Conservation (phyloP, 306 rosid species). For the Vigna angularis region DNA sequence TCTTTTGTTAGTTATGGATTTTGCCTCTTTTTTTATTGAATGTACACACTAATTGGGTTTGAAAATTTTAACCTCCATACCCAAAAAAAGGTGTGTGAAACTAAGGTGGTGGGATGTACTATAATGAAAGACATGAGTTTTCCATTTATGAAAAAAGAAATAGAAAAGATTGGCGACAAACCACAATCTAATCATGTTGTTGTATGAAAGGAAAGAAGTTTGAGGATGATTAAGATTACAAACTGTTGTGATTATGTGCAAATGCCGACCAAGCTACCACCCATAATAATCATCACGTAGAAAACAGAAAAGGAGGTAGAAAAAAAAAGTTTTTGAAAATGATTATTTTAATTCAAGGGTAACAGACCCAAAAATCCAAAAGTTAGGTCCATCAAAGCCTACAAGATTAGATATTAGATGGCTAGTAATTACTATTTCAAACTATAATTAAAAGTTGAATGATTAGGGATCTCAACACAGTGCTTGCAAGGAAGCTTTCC, state of each 20-base stretch:
- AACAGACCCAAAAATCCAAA: conserved; percentile 41
- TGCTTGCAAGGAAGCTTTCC: neutral
- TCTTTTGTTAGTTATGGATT: neutral
- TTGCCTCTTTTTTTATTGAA: neutral
- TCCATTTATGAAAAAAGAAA: neutral
- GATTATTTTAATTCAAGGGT: conserved; percentile 41
- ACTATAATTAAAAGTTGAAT: conserved; percentile 49
- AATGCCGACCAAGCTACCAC: conserved; percentile 41
- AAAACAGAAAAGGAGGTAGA: conserved; percentile 29
- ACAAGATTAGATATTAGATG: conserved; percentile 35
- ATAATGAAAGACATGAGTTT: neutral
- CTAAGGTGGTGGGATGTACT: neutral
- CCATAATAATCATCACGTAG: conserved; percentile 27
- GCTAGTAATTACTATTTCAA: neutral
- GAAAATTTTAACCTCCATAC: neutral
- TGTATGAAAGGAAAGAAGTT: conserved; percentile 30
- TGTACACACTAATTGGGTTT: neutral
- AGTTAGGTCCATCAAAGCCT: conserved; percentile 43
- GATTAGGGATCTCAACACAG: conserved; percentile 57
- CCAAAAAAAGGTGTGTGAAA: neutral
- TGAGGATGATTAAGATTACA: conserved; percentile 2
- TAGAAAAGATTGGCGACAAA: conserved; percentile 5
- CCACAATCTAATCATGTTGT: conserved; percentile 7
- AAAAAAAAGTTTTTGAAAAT: conserved; percentile 24
- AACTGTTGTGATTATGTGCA: conserved; percentile 32